phyloP scores from a whole-genome alignment of 805 yeast genomes.

The Huiozyma sinensis region DNA sequence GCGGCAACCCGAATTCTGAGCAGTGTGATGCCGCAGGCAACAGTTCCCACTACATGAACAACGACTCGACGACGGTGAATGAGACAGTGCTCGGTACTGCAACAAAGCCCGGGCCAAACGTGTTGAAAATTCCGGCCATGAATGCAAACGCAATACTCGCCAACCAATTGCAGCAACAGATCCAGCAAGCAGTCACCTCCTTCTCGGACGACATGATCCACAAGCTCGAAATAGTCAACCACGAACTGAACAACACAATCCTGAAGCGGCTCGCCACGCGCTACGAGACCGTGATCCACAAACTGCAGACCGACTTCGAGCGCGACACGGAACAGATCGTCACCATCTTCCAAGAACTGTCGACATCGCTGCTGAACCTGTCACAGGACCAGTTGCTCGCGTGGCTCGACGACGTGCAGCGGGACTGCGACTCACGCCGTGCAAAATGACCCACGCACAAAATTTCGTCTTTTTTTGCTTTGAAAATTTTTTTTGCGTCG shows the following conservation, averaged over 20 bases:
- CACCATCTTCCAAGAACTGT: slow-evolving; percentile 27
- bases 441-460: slow-evolving; percentile 12
- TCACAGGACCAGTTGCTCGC: slow-evolving; percentile 20
- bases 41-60: not conserved
- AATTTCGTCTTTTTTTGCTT: not conserved
- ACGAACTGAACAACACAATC: slow-evolving; percentile 29
- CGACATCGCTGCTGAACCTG: slow-evolving; percentile 24
- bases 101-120: not conserved
- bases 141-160: slow-evolving; percentile 20
- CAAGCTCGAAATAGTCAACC: slow-evolving; percentile 29
- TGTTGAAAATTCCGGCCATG: no score
- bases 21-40: not conserved
- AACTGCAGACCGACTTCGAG: slow-evolving; percentile 27
- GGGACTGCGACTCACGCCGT: slow-evolving; percentile 7
- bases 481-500: not conserved
- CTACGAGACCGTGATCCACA: slow-evolving; percentile 26
- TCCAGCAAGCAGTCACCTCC: slow-evolving; percentile 24
- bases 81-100: not conserved
- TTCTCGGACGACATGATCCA: slow-evolving; percentile 29
- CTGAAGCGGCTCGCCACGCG: slow-evolving; percentile 27
- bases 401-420: no score
- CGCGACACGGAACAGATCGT: slow-evolving; percentile 31
- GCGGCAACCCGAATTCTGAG: not conserved
- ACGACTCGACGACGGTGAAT: not conserved
- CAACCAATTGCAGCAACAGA: slow-evolving; percentile 29